Base-by-base conservation (phyloP, 2,329 filamentous ascomycete genomes). In the Pseudogymnoascus sp. region DNA sequence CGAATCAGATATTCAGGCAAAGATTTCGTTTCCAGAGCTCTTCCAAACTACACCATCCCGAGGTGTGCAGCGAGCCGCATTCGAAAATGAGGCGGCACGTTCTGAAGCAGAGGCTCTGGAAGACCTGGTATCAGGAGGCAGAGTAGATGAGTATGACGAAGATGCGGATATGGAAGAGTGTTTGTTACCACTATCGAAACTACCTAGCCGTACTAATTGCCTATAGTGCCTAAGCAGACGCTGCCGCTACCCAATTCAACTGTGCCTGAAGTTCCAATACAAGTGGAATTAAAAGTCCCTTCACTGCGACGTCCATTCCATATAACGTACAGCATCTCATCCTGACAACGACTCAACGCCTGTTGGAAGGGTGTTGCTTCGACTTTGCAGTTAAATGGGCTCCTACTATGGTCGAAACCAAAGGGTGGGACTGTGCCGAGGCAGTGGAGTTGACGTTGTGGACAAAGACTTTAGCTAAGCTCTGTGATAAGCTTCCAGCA, bases 351-450 rank as follows among this genome's bases (percentile, higher is more conserved):
- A 67, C 69, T 6, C 77, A 78, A 65, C 65, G 68, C 6, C 54
- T 77, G 16, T 70, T 78, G 4, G 77, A 79, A 65, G 73, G 75
- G 63, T 74, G 72, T 63, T 79, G 75, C 67, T 79, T 77, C 65
- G 72, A 77, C 6, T 78, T 77, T 61, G 69, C 70, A 21, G 68
- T 65, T n/a, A 72, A 69, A 62, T 75, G 72, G 71, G 57, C 75
- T 14, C 74, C 76, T 6, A 64, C 64, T 0, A 62, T 74, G 13
- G 67, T 77, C 25, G 23, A 65, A 45, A 63, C 72, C 13, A 65
- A 70, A 14, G 66, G 66, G 28, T 75, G 68, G 72, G 68, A 73
- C 45, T 78, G 75, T 63, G n/a, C n/a, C n/a, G n/a, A n/a, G n/a
- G n/a, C n/a, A n/a, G n/a, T n/a, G n/a, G n/a, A n/a, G n/a, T n/a